Evolutionary conservation across 495 filamentous ascomycete species (phyloP).

Genomic region (Aspergillus biplanus): DNA sequence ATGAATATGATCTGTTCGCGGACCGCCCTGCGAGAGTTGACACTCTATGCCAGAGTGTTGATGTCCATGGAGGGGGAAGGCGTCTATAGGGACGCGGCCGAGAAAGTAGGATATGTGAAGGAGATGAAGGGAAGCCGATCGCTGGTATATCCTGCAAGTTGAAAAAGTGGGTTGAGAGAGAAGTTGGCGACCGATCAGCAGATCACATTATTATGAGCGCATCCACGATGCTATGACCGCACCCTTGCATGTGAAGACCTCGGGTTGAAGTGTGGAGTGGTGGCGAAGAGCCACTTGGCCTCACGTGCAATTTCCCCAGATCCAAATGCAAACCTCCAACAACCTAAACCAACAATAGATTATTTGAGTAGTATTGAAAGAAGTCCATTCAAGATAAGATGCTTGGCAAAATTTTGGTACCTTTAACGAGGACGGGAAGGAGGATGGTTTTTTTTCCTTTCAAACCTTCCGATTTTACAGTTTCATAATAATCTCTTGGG

Average conservation of each 20-base stretch:
- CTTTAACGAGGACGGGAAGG: too few species aligned
- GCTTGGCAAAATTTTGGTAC: not conserved
- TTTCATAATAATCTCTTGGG: too few species aligned
- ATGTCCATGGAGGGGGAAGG: constrained; percentile 25
- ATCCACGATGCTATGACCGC: constrained; percentile 8
- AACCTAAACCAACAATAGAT: too few species aligned
- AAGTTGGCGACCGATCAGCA: constrained; percentile 16
- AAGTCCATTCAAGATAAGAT: not conserved
- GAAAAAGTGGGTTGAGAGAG: not conserved
- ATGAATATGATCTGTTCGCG: not conserved
- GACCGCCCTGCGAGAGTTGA: constrained; percentile 21
- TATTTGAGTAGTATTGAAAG: too few species aligned
- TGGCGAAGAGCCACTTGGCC: constrained; percentile 12
- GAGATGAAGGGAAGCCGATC: not conserved
- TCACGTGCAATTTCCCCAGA: constrained; percentile 34
- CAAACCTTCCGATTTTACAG: too few species aligned
- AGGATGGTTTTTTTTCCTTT: too few species aligned
- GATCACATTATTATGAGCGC: constrained; percentile 24
- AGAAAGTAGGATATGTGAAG: not conserved
- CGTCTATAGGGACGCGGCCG: constrained; percentile 13
- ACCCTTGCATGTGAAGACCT: constrained; percentile 37
- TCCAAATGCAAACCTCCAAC: not conserved
- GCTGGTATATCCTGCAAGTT: not conserved
- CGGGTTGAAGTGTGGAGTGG: constrained; percentile 26
- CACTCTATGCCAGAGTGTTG: constrained; percentile 23